Base-by-base conservation (phyloP, 2,329 filamentous ascomycete genomes). In the Ceratocystis smalleyi region DNA sequence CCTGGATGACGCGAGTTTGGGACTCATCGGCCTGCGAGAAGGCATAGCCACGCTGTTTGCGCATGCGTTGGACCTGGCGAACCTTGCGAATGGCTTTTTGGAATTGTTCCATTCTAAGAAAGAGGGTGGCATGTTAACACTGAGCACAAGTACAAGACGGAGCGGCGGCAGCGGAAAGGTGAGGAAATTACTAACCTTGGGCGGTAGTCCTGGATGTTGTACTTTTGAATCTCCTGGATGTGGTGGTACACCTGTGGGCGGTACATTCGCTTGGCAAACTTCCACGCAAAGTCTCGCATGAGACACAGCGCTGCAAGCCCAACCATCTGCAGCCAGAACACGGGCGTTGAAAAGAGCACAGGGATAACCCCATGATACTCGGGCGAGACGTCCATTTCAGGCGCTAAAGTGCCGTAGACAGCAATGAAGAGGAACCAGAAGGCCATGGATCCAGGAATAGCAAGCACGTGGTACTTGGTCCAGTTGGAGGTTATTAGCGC, bases 1-100 rank as follows among this genome's bases (percentile, higher is more conserved):
- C 94, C 77, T 96, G 92, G 72, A 99, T 80, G 68, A 99, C 89
- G 70, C 92, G 83, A 69, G 92, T 95, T 77, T 97, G 94, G 70
- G 87, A 90, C 75, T 99, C 94, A 73, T 99, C 94, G 66, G 92
- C 95, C 76, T 96, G 91, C 70, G 90, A 96, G 76, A 99, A 99
- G 67, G 94, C 94, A 73, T 99, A 99, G 43, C 94, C 94, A 72
- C 94, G 88, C 77, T 99, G 94, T 77, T 99, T 99, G 73, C 94
- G 90, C 94, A 97, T 99, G 68, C 94, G 88, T 77, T 97, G 94
- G 49, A 97, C 94, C 76, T 99, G 94, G 62, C 94, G 85, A 63
- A 99, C 94, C 77, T 99, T 99, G 71, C 94, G 88, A 72, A 99
- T 97, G 24, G 94, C 94, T 77, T 99, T 99, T 77, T 99, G 94